Conservation (phyloP, 345 rosid genomes). For the Linum trigynum region DNA sequence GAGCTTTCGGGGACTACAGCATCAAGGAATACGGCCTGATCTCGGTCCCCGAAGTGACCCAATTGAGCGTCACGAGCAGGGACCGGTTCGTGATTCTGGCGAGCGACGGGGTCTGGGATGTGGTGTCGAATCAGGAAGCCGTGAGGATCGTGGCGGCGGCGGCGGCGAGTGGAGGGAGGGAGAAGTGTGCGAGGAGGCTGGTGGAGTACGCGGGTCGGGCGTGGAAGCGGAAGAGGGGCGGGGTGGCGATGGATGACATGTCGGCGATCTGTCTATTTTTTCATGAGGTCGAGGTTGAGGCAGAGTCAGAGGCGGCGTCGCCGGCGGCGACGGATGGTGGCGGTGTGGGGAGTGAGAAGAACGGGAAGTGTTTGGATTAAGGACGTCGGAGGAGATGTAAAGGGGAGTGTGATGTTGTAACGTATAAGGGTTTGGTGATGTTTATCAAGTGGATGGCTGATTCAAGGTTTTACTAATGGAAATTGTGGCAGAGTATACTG, state of each 20-base stretch:
- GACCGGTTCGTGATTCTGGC: conserved; percentile 77
- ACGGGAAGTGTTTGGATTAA: too few species aligned
- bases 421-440: too few species aligned
- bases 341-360: too few species aligned
- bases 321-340: too few species aligned
- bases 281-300: conserved; percentile 10
- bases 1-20: conserved; percentile 84
- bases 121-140: conserved; percentile 69
- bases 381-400: too few species aligned
- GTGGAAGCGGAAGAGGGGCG: conserved; percentile 63
- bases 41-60: conserved; percentile 62
- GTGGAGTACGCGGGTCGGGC: conserved; percentile 59
- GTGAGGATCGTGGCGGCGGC: conserved; percentile 53
- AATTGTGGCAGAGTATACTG: too few species aligned
- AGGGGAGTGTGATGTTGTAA: too few species aligned
- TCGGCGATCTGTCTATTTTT: conserved; percentile 83
- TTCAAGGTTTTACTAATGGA: too few species aligned
- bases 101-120: conserved; percentile 93
- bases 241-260: conserved; percentile 72
- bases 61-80: conserved; percentile 38
- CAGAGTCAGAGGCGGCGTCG: conserved; percentile 30
- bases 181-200: conserved; percentile 54
- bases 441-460: too few species aligned
- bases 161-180: conserved; percentile 23
- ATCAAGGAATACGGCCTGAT: conserved; percentile 77